These are phyloP conservation scores for Plasmodium chabaudi DNA, from an alignment of 169 alveolate species.

Conservation along the genomic window DNA sequence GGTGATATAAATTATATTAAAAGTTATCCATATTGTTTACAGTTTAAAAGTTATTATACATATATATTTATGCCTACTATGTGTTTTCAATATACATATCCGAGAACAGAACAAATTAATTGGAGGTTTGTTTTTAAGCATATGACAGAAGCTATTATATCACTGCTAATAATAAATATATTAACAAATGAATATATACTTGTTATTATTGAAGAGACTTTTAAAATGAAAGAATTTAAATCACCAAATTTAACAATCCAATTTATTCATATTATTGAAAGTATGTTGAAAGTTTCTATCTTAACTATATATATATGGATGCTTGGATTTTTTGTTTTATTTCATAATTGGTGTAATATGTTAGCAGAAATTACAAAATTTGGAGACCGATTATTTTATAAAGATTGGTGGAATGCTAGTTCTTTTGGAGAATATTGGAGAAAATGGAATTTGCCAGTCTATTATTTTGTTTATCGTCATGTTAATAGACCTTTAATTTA, in stretches of 20 bases:
- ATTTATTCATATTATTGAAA: conserved; percentile 77
- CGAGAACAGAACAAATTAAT: conserved; percentile 86
- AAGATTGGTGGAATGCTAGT: conserved; percentile 97
- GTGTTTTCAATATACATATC: conserved; percentile 92
- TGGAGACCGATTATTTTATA: conserved; percentile 95
- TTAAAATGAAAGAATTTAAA: conserved; percentile 88
- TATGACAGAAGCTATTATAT: conserved; percentile 79
- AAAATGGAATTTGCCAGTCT: conserved; percentile 96
- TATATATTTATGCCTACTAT: conserved; percentile 93
- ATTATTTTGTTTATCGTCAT: conserved; percentile 93
- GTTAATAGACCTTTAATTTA: conserved; percentile 93
- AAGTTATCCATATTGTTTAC: conserved; percentile 89
- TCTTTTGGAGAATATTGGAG: conserved; percentile 94
- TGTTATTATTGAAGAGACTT: conserved; percentile 90
- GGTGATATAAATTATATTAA: conserved; percentile 22
- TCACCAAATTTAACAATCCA: conserved; percentile 80
- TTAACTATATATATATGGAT: conserved; percentile 95
- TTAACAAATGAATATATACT: conserved; percentile 91
- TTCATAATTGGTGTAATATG: conserved; percentile 94
- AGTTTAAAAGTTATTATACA: conserved; percentile 85
- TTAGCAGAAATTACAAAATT: conserved; percentile 95
- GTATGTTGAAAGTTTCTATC: conserved; percentile 90
- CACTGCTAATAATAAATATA: conserved; percentile 84
- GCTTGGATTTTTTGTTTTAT: conserved; percentile 90
- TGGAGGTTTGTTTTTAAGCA: conserved; percentile 84